These are phyloP conservation scores for Pseudovirgaria hyperparasitica DNA, from an alignment of 2,329 filamentous ascomycete species.

Conservation along the genomic window DNA sequence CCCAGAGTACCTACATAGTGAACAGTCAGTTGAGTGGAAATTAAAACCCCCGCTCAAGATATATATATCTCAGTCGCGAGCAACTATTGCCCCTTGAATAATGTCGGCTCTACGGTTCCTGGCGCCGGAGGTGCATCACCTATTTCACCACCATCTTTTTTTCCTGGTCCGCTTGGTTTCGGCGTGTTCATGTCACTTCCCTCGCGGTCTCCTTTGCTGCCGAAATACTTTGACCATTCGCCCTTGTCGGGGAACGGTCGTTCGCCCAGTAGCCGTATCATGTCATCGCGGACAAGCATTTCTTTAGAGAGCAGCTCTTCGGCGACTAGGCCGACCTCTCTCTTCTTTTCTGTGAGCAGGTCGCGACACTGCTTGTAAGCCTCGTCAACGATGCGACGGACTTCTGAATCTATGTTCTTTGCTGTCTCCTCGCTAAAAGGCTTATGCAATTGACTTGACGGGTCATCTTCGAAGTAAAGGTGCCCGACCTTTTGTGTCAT, in stretches of 20 bases:
- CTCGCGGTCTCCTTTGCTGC: conserved; percentile 19
- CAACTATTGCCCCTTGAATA: too few relatives aligned
- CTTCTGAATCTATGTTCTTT: conserved; percentile 81
- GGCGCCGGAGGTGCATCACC: too few relatives aligned
- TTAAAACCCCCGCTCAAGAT: too few relatives aligned
- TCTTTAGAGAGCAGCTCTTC: conserved; percentile 91
- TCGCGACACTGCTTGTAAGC: conserved; percentile 85
- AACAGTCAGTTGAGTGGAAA: too few relatives aligned
- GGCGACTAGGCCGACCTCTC: conserved; percentile 76
- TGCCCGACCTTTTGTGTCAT: conserved; percentile 94
- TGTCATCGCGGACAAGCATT: conserved; percentile 79
- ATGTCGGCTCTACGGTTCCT: too few relatives aligned
- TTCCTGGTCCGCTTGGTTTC: too few relatives aligned
- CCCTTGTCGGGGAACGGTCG: conserved; percentile 73
- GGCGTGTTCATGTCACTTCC: too few relatives aligned
- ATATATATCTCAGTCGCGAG: too few relatives aligned
- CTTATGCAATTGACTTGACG: conserved; percentile 75
- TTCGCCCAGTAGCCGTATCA: conserved; percentile 75
- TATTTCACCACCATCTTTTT: too few relatives aligned
- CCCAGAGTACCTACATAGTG: too few relatives aligned
- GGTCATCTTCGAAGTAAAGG: conserved; percentile 75
- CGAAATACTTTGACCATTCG: conserved; percentile 92
- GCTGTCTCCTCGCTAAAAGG: conserved; percentile 93
- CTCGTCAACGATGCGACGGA: conserved; percentile 80
- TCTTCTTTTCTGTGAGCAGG: conserved; percentile 73